Percentiles rank a stretch among this genome's conserved stretches.
phyloP scores from a whole-genome alignment of 2,329 filamentous ascomycete species.

The Uncinocarpus reesii region DNA sequence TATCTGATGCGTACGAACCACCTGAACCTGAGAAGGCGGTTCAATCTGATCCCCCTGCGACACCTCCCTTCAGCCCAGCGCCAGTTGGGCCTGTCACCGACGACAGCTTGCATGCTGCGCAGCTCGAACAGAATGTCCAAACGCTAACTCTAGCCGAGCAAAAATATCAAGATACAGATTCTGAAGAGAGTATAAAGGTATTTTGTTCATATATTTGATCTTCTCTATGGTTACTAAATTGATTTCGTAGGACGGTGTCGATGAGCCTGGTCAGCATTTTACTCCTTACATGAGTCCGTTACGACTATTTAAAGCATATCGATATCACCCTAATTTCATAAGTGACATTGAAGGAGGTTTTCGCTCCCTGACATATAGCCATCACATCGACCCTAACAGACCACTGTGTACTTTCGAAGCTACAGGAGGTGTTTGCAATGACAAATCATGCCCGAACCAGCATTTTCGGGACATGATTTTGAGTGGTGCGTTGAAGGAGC shows the following conservation, averaged over 20 bases:
- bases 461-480: constrained; percentile 67
- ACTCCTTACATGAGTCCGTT: constrained; percentile 75
- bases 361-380: constrained; percentile 85
- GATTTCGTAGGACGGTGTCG: constrained; percentile 2
- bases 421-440: constrained; percentile 61
- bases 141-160: constrained; percentile 27
- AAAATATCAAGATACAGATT: constrained; percentile 20
- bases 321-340: constrained; percentile 72
- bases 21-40: constrained; percentile 33
- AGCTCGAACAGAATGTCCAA: constrained; percentile 22
- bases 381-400: constrained; percentile 68
- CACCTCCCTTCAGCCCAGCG: constrained; percentile 37
- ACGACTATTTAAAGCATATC: constrained; percentile 72
- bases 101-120: constrained; percentile 19
- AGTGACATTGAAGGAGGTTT: constrained; percentile 63
- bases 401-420: constrained; percentile 69
- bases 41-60: constrained; percentile 26
- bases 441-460: constrained; percentile 61
- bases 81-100: constrained; percentile 25
- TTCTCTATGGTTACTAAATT: constrained; percentile 22
- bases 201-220: background rate
- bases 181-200: constrained; percentile 21
- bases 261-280: constrained; percentile 29
- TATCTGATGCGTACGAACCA: constrained; percentile 49
- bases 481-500: constrained; percentile 56